These are phyloP conservation scores for Irpex sp. DNA, from an alignment of 1,284 basidiomycete species.

Conservation along the genomic window DNA sequence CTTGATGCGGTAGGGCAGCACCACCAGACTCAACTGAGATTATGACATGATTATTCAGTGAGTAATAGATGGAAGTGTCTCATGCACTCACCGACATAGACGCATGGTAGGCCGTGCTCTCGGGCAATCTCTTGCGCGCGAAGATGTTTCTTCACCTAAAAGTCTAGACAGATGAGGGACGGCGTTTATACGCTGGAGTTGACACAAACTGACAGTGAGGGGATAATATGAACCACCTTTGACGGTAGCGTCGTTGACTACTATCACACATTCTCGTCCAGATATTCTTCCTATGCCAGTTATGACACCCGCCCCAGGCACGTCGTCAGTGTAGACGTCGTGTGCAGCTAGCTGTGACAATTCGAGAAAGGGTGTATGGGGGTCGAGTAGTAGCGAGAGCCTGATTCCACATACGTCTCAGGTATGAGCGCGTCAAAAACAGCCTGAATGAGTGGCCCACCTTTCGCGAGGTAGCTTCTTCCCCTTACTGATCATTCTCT, in stretches of 20 bases:
- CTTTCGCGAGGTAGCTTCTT: constrained; percentile 88
- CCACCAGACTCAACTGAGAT: constrained; percentile 86
- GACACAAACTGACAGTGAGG: constrained; percentile 60
- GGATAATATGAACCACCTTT: constrained; percentile 95
- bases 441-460: constrained; percentile 35
- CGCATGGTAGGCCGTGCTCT: constrained; percentile 87
- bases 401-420: constrained; percentile 29
- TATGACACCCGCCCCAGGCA: constrained; percentile 90
- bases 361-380: constrained; percentile 88
- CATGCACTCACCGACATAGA: constrained; percentile 72
- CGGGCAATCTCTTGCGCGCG: constrained; percentile 91
- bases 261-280: constrained; percentile 83
- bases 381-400: constrained; percentile 72
- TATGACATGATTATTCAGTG: neutral
- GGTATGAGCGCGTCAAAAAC: neutral
- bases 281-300: constrained; percentile 84
- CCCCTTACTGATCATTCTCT: constrained; percentile 75
- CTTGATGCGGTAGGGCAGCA: constrained; percentile 89
- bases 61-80: neutral
- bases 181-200: constrained; percentile 4
- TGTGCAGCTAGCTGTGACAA: constrained; percentile 85
- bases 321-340: constrained; percentile 79
- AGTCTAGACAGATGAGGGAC: neutral
- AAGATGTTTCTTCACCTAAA: constrained; percentile 90
- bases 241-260: constrained; percentile 93